A percentile compares a stretch with the other conserved stretches of the same genome.
Conservation (phyloP, 805 yeast genomes). For the Cyberlindnera maritima region DNA sequence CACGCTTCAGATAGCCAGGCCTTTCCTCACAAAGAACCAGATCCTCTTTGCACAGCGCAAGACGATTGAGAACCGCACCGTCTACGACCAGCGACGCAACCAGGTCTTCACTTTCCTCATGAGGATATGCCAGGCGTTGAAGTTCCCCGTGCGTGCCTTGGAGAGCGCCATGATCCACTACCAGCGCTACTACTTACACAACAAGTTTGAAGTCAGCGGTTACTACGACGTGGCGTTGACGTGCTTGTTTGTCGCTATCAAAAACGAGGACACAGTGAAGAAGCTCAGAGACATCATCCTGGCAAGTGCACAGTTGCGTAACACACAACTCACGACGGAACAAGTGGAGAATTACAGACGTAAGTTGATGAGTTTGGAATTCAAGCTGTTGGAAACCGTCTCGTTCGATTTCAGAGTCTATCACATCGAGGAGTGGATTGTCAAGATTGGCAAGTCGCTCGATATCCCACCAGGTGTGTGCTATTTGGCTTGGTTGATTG, state of each 20-base stretch:
- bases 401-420: slow-evolving; percentile 77
- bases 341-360: slow-evolving; percentile 53
- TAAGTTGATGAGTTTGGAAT: slow-evolving; percentile 59
- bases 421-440: slow-evolving; percentile 62
- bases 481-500: slow-evolving; percentile 66
- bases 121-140: slow-evolving; percentile 49
- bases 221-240: slow-evolving; percentile 66
- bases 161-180: slow-evolving; percentile 70
- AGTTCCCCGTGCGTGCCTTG: slow-evolving; percentile 68
- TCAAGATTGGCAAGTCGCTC: slow-evolving; percentile 55
- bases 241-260: slow-evolving; percentile 66
- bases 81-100: slow-evolving; percentile 50
- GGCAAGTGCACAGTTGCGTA: slow-evolving; percentile 35
- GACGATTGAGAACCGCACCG: slow-evolving; percentile 49
- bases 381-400: slow-evolving; percentile 69
- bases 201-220: slow-evolving; percentile 51
- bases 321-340: slow-evolving; percentile 28
- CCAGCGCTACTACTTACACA: slow-evolving; percentile 68
- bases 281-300: slow-evolving; percentile 61
- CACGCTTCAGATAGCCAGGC: slow-evolving; percentile 50
- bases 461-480: slow-evolving; percentile 45
- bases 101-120: slow-evolving; percentile 54
- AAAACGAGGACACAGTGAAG: slow-evolving; percentile 82
- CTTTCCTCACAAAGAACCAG: slow-evolving; percentile 56
- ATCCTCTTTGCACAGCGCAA: slow-evolving; percentile 47